phyloP scores from a whole-genome alignment of 2,329 filamentous ascomycete species.

The Claviceps humidiphila region DNA sequence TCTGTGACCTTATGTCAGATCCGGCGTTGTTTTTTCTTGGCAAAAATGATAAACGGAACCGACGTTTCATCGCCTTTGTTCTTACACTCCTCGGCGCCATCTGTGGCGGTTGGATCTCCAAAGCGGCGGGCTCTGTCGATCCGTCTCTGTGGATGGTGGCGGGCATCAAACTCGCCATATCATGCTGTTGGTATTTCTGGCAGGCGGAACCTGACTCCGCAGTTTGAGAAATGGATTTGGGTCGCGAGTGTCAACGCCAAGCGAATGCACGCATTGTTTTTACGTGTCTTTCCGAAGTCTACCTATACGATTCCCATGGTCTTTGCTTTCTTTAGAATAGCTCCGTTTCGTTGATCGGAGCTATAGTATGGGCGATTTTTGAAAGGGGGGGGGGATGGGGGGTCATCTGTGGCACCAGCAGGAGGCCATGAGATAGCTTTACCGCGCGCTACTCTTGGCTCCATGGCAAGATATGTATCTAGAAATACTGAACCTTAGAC shows the following conservation, averaged over 20 bases:
- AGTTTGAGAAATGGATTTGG: background rate
- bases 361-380: background rate
- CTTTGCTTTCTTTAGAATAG: background rate
- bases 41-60: slow-evolving; percentile 37
- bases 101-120: slow-evolving; percentile 33
- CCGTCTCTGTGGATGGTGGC: slow-evolving; percentile 31
- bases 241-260: background rate
- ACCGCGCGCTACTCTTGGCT: too few species aligned
- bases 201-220: slow-evolving; percentile 5
- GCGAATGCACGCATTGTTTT: background rate
- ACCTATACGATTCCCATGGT: background rate
- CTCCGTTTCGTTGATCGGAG: background rate
- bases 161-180: slow-evolving; percentile 29
- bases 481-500: too few species aligned
- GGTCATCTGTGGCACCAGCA: background rate
- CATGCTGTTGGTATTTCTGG: slow-evolving; percentile 23
- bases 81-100: slow-evolving; percentile 34
- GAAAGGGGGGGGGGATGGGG: too few species aligned
- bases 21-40: slow-evolving; percentile 27
- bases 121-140: slow-evolving; percentile 25
- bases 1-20: slow-evolving; percentile 40
- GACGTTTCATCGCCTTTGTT: slow-evolving; percentile 30
- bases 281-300: background rate
- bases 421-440: background rate
- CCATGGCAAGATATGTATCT: too few species aligned